Evolutionary conservation across 2,329 filamentous ascomycete genomes (phyloP), one percentile per base, ranked within the genome.

Genomic region (Ophiostoma ips): DNA sequence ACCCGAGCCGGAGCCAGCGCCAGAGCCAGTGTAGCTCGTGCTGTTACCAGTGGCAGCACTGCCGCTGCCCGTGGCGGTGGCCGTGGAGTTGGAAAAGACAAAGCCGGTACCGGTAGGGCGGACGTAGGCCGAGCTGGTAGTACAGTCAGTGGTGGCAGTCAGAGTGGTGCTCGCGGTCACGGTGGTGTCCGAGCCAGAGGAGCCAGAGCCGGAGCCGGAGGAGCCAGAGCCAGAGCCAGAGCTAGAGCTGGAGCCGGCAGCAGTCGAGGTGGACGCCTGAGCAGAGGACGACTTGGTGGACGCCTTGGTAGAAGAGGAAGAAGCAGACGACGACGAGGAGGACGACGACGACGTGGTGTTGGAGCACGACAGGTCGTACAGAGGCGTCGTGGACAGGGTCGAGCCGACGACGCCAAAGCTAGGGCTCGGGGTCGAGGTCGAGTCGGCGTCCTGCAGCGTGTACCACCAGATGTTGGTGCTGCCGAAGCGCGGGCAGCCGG

Each of bases 391-490:
- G 58, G 65, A 67, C 55, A 81, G 62, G 43, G 68, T 63, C 49
- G 67, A 68, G 54, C 77, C 77, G 50, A 85, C 68, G 57, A 90
- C 68, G 50, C 84, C 84, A 59, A 89, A 90, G 62, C 75, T 80
- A 38, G 83, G 82, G 66, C 69, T 76, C 33, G 81, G 79, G 3
- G 73, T 73, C 46, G 66, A 69, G 16, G 73, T 73, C n/a, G 73
- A 73, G 37, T 68, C 69, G 40, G 77, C 70, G 57, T 90, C 84
- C 61, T 84, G 78, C 24, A 89, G 75, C 47, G 78, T 85, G 69
- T 81, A 87, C 81, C 84, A 90, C 77, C 80, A 90, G 53, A 79
- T 75, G 62, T 82, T 82, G 58, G 68, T 70, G 47, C 71, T 72
- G 59, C 75, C 77, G 55, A 87, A 79, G 53, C 82, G 65, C 50